A percentile compares a stretch with the other conserved stretches of the same genome.
phyloP scores from a whole-genome alignment of 768 basidiomycete species.

The Cubamyces sp. region DNA sequence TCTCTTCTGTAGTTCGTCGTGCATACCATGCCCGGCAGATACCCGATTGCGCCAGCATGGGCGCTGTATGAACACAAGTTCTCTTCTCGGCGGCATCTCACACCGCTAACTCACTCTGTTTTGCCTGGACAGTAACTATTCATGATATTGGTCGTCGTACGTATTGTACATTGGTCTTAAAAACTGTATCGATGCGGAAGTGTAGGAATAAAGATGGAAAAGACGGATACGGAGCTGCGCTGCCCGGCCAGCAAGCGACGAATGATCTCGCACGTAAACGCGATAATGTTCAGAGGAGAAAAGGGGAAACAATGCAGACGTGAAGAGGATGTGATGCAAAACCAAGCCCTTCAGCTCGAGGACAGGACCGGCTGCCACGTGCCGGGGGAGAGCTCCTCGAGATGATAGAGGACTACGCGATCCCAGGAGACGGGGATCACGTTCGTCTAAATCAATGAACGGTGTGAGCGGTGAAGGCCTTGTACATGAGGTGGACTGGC shows the following conservation, averaged over 20 bases:
- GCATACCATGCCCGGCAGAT: no score
- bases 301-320: neutral
- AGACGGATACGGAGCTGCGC: neutral
- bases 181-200: neutral
- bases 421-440: constrained; percentile 72
- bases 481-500: neutral
- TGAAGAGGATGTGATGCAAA: neutral
- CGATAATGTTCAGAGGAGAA: neutral
- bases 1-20: no score
- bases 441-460: constrained; percentile 52
- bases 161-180: constrained; percentile 6
- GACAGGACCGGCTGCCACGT: constrained; percentile 72
- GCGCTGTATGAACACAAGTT: no score
- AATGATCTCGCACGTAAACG: no score
- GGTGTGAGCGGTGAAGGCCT: constrained; percentile 1
- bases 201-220: neutral
- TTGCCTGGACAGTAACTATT: neutral
- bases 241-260: constrained; percentile 15
- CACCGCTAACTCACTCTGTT: neutral
- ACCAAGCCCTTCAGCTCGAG: constrained; percentile 27
- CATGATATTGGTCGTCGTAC: neutral
- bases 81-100: no score
- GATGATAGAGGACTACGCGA: constrained; percentile 67
- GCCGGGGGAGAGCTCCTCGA: constrained; percentile 70
- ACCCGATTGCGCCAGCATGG: no score